Conservation (phyloP, 2,329 filamentous ascomycete genomes). For the Penicillium aurantiogriseum region DNA sequence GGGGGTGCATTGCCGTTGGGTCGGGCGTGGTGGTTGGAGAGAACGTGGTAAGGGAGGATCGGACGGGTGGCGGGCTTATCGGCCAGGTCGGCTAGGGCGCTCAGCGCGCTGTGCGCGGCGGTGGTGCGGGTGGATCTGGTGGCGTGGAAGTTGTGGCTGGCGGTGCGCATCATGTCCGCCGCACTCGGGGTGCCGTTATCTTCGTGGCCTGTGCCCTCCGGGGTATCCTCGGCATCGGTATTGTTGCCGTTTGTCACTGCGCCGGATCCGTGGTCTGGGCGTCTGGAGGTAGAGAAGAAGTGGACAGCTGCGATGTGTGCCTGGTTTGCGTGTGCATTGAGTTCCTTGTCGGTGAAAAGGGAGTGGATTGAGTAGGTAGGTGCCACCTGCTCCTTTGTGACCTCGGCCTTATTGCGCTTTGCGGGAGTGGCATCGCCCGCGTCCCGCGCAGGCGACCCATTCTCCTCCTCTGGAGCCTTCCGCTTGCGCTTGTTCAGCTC, state of each 20-base stretch:
- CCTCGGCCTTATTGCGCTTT: slow-evolving; percentile 54
- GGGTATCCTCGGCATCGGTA: slow-evolving; percentile 42
- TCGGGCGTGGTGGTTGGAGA: slow-evolving; percentile 47
- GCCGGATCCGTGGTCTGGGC: slow-evolving; percentile 42
- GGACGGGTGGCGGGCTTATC: slow-evolving; percentile 49
- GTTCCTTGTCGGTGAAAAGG: slow-evolving; percentile 67
- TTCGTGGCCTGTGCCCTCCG: slow-evolving; percentile 41
- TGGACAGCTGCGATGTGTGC: slow-evolving; percentile 59
- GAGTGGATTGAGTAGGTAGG: slow-evolving; percentile 61
- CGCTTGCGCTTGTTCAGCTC: slow-evolving; percentile 59
- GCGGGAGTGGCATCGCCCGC: slow-evolving; percentile 47
- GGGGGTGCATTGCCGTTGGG: slow-evolving; percentile 46
- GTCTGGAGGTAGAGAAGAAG: slow-evolving; percentile 57
- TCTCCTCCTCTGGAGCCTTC: slow-evolving; percentile 58
- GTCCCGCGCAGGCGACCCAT: slow-evolving; percentile 57
- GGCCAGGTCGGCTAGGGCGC: slow-evolving; percentile 57
- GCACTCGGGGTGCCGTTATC: slow-evolving; percentile 44
- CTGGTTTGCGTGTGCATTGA: slow-evolving; percentile 60
- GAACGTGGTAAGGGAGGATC: slow-evolving; percentile 47
- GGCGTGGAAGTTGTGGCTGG: slow-evolving; percentile 56
- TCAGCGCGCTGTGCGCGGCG: slow-evolving; percentile 51
- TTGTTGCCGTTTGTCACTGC: slow-evolving; percentile 42
- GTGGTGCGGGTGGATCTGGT: slow-evolving; percentile 55
- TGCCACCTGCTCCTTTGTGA: slow-evolving; percentile 57
- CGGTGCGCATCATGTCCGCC: slow-evolving; percentile 60